Conservation (phyloP, 805 yeast species). For the Lipomyces yamanashiensis region DNA sequence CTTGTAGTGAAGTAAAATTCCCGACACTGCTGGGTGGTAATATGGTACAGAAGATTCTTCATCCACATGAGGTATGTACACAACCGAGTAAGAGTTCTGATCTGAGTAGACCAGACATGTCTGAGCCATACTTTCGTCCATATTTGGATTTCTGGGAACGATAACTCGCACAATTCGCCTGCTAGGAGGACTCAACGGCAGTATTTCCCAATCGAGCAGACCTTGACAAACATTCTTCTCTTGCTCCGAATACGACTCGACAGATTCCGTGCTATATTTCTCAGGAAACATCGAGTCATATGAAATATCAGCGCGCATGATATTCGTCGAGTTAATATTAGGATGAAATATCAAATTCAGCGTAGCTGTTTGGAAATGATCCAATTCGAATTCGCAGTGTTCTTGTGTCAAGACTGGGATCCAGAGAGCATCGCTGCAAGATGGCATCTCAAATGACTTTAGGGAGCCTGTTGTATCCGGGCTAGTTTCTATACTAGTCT, state of each 20-base stretch:
- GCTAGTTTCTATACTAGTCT: constrained; percentile 1
- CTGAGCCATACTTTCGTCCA: constrained; percentile 82
- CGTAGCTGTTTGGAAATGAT: constrained; percentile 62
- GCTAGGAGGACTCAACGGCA: background rate
- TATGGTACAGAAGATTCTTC: constrained; percentile 70
- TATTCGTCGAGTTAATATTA: constrained; percentile 87
- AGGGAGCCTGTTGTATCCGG: background rate
- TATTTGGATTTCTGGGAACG: constrained; percentile 88
- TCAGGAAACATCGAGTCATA: constrained; percentile 31
- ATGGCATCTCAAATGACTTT: background rate
- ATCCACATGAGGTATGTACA: constrained; percentile 75
- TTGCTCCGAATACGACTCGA: background rate
- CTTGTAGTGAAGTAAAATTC: constrained; percentile 62
- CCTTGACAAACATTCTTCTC: constrained; percentile 7
- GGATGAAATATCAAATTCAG: constrained; percentile 75
- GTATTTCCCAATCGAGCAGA: background rate
- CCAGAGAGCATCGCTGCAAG: constrained; percentile 5
- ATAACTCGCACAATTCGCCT: constrained; percentile 72
- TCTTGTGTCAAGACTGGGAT: background rate
- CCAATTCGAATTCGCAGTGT: constrained; percentile 6
- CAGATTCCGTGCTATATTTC: background rate
- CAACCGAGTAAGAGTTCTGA: constrained; percentile 13
- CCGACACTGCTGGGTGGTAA: constrained; percentile 83
- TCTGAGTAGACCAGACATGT: constrained; percentile 63
- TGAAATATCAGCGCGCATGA: constrained; percentile 80